A percentile compares a stretch with the other conserved stretches of the same genome.
Conservation (phyloP, 2,329 filamentous ascomycete species). For the Scedosporium apiospermum region DNA sequence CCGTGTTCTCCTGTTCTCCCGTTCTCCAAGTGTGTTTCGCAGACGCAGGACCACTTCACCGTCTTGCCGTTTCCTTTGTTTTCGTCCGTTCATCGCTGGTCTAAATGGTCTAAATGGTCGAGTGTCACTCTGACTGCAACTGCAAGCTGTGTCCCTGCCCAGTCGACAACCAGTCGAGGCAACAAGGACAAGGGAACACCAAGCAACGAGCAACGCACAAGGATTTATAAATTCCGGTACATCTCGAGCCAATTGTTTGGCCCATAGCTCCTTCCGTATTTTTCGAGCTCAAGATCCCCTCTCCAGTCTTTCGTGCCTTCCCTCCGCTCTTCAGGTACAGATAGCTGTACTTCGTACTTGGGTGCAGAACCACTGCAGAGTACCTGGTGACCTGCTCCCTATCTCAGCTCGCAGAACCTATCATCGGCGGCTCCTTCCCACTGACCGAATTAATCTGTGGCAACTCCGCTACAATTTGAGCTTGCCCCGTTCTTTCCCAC, state of each 20-base stretch:
- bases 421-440: background rate
- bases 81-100: background rate
- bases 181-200: background rate
- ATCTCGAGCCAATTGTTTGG: background rate
- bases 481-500: background rate
- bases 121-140: background rate
- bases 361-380: background rate
- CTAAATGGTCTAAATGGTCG: background rate
- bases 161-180: background rate
- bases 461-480: background rate
- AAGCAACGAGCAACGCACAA: background rate
- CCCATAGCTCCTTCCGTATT: background rate
- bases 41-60: background rate
- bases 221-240: background rate
- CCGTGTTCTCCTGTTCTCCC: background rate
- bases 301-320: background rate
- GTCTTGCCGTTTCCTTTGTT: background rate
- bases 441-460: background rate
- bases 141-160: slow-evolving; percentile 2
- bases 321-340: background rate
- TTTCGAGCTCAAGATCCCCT: background rate
- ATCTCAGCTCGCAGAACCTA: background rate
- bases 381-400: background rate
- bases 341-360: background rate
- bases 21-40: background rate